Conservation (phyloP, 805 yeast genomes). For the Nakazawaea molendinolei region DNA sequence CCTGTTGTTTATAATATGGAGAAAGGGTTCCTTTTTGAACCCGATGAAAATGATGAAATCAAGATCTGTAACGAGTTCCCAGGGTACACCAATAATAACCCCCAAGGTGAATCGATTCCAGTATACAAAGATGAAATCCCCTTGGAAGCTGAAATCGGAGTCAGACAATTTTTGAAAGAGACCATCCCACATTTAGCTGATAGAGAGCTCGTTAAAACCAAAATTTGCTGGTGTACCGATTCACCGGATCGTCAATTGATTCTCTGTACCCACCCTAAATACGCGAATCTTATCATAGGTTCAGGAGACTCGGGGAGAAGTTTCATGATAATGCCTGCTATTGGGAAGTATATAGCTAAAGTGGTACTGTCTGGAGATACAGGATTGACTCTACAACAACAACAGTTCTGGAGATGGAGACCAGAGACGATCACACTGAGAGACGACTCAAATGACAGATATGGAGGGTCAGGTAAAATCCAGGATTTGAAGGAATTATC, state of each 20-base stretch:
- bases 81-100: slow-evolving; percentile 16
- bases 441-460: slow-evolving; percentile 20
- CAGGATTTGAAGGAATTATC: slow-evolving; percentile 22
- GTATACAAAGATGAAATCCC: slow-evolving; percentile 10
- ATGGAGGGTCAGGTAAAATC: slow-evolving; percentile 24
- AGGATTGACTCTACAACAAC: slow-evolving; percentile 13
- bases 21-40: slow-evolving; percentile 20
- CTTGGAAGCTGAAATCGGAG: slow-evolving; percentile 9
- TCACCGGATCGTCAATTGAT: slow-evolving; percentile 20
- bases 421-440: slow-evolving; percentile 12
- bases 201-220: slow-evolving; percentile 16
- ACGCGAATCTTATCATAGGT: slow-evolving; percentile 14
- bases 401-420: slow-evolving; percentile 16
- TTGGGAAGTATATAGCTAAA: slow-evolving; percentile 18
- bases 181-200: slow-evolving; percentile 17
- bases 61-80: slow-evolving; percentile 22
- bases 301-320: slow-evolving; percentile 23
- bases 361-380: slow-evolving; percentile 16
- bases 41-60: slow-evolving; percentile 16
- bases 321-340: slow-evolving; percentile 21
- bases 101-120: slow-evolving; percentile 10
- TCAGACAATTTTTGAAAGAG: slow-evolving; percentile 13
- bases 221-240: slow-evolving; percentile 24
- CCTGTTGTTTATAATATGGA: slow-evolving; percentile 18
- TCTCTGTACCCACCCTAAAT: slow-evolving; percentile 17